A percentile compares a stretch with the other conserved stretches of the same genome.
These are phyloP conservation scores for Blastosporella zonata DNA, from an alignment of 1,284 basidiomycete genomes.

Conservation along the genomic window DNA sequence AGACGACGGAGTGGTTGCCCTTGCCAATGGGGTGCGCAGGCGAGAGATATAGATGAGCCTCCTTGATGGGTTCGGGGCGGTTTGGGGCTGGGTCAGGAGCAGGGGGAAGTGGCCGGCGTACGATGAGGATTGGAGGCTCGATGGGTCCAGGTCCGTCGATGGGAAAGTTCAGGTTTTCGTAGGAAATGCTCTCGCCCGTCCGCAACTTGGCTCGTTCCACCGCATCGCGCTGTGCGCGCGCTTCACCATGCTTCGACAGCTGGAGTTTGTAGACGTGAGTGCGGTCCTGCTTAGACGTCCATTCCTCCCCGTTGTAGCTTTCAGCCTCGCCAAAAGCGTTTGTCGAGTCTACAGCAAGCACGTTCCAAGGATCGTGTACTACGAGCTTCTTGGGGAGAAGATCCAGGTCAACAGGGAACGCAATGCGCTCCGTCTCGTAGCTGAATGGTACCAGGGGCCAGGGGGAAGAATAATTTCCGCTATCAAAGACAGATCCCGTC, in stretches of 20 bases:
- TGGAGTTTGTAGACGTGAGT: constrained; percentile 18
- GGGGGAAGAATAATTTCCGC: constrained; percentile 30
- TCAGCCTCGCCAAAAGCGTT: constrained; percentile 1
- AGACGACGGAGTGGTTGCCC: constrained; percentile 41
- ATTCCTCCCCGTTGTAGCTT: constrained; percentile 3
- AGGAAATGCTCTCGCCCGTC: not conserved
- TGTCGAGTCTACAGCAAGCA: constrained; percentile 22
- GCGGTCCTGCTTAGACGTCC: constrained; percentile 16
- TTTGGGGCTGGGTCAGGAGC: constrained; percentile 6
- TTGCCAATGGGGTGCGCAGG: constrained; percentile 28
- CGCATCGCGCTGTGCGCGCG: not conserved
- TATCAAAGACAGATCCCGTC: constrained; percentile 9
- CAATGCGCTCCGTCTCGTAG: constrained; percentile 22
- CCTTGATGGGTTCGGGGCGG: constrained; percentile 17
- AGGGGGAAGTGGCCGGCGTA: constrained; percentile 16
- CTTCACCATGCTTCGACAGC: constrained; percentile 3
- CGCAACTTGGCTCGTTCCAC: not conserved
- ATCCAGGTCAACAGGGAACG: constrained; percentile 30
- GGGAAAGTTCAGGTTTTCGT: not conserved
- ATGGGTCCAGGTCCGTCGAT: constrained; percentile 14
- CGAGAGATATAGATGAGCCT: constrained; percentile 35
- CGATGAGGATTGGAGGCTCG: constrained; percentile 24
- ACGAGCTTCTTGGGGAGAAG: constrained; percentile 27
- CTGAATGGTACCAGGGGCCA: constrained; percentile 34
- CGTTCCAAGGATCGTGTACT: constrained; percentile 29